These are phyloP conservation scores for Aureobasidium sp. DNA, from an alignment of 2,329 filamentous ascomycete genomes.

Conservation along the genomic window DNA sequence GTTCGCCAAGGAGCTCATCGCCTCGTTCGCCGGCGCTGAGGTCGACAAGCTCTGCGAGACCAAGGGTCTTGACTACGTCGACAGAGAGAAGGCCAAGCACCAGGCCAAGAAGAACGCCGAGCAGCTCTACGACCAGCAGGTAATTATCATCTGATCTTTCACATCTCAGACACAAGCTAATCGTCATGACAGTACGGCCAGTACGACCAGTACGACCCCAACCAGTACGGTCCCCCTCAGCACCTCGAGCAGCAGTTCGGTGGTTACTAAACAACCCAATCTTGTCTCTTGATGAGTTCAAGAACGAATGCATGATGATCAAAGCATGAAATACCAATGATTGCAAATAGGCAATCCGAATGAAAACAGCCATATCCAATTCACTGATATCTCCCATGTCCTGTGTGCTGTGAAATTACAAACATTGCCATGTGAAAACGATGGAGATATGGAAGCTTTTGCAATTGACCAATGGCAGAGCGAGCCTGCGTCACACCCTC, in stretches of 20 bases:
- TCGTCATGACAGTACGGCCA: conserved; percentile 16
- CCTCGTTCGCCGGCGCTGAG: conserved; percentile 65
- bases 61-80: conserved; percentile 44
- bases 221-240: conserved; percentile 32
- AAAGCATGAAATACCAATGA: conserved; percentile 1
- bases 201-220: conserved; percentile 42
- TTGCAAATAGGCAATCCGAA: conserved; percentile 1
- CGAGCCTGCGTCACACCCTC: too few species aligned
- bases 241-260: conserved; percentile 29
- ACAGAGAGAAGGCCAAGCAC: conserved; percentile 42
- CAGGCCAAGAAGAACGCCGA: conserved; percentile 38
- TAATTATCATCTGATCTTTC: conserved; percentile 21
- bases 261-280: conserved; percentile 13
- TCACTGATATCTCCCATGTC: neutral
- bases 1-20: conserved; percentile 72
- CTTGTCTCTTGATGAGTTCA: neutral
- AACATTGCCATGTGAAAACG: neutral
- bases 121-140: conserved; percentile 42
- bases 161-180: neutral
- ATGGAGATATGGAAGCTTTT: neutral
- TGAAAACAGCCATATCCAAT: neutral
- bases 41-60: conserved; percentile 65
- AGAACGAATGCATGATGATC: conserved; percentile 6
- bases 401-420: neutral
- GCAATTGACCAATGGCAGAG: neutral